phyloP scores from a whole-genome alignment of 345 rosid genomes.

The Melastoma malabathricum region DNA sequence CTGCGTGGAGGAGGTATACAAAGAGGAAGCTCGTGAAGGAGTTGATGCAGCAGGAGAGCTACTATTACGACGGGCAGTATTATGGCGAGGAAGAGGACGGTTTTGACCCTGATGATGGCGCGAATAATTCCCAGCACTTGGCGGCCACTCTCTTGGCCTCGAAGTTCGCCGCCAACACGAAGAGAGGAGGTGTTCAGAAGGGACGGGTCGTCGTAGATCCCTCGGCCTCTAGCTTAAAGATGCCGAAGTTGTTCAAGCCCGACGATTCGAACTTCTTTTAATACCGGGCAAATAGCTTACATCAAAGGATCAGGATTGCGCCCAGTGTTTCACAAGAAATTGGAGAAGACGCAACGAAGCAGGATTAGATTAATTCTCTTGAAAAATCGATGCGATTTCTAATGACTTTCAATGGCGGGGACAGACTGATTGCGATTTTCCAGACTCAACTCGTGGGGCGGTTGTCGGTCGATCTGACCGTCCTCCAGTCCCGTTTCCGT shows the following conservation, averaged over 20 bases:
- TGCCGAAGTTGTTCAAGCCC: slow-evolving; percentile 70
- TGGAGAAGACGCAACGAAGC: too few relatives aligned
- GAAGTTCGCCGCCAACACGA: slow-evolving; percentile 55
- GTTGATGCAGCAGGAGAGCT: slow-evolving; percentile 32
- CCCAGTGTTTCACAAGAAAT: too few relatives aligned
- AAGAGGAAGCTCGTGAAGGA: slow-evolving; percentile 51
- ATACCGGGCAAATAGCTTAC: too few relatives aligned
- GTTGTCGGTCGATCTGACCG: too few relatives aligned
- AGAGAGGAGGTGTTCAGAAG: slow-evolving; percentile 31
- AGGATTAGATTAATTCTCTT: too few relatives aligned
- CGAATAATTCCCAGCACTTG: slow-evolving; percentile 21
- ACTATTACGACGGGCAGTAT: slow-evolving; percentile 20
- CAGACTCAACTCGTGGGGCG: too few relatives aligned
- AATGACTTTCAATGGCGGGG: too few relatives aligned
- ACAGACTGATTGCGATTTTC: too few relatives aligned
- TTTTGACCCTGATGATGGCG: slow-evolving; percentile 10
- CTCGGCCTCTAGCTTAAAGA: slow-evolving; percentile 41
- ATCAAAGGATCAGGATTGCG: too few relatives aligned
- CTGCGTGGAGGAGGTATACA: slow-evolving; percentile 67
- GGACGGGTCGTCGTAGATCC: slow-evolving; percentile 23
- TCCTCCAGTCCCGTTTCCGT: too few relatives aligned
- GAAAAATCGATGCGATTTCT: too few relatives aligned
- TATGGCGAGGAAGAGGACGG: slow-evolving; percentile 11
- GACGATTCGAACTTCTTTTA: slow-evolving; percentile 56
- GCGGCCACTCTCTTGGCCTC: slow-evolving; percentile 61